Evolutionary conservation across 2,329 filamentous ascomycete species (phyloP).

Genomic region (Didymosphaeria variabile): DNA sequence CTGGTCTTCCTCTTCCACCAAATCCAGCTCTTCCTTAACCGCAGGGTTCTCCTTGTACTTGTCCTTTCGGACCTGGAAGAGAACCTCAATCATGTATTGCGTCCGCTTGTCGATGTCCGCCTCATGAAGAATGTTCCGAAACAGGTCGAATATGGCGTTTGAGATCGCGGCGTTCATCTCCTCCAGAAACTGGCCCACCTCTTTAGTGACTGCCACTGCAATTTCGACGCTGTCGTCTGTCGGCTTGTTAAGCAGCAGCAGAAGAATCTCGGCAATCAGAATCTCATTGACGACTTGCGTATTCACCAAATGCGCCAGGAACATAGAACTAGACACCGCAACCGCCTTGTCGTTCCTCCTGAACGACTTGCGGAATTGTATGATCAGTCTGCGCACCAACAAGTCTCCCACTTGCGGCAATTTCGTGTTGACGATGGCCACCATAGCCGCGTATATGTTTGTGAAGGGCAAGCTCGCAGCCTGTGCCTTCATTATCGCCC

Average conservation of each 20-base stretch:
- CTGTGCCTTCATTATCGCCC: slow-evolving; percentile 98
- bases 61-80: slow-evolving; percentile 96
- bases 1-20: slow-evolving; percentile 97
- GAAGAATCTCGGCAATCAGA: slow-evolving; percentile 88
- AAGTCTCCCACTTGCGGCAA: slow-evolving; percentile 93
- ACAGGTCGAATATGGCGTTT: slow-evolving; percentile 92
- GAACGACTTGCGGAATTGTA: slow-evolving; percentile 95
- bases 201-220: slow-evolving; percentile 89
- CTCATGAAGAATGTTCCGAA: slow-evolving; percentile 93
- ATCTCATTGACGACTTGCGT: slow-evolving; percentile 96
- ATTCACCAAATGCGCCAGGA: slow-evolving; percentile 94
- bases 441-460: slow-evolving; percentile 94
- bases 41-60: slow-evolving; percentile 95
- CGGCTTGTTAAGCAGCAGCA: slow-evolving; percentile 92
- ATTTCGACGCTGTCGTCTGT: slow-evolving; percentile 98
- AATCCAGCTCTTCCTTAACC: slow-evolving; percentile 88
- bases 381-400: slow-evolving; percentile 81
- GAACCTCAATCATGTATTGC: slow-evolving; percentile 99
- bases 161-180: slow-evolving; percentile 93
- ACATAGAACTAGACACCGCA: slow-evolving; percentile 90
- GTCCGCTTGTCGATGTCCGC: slow-evolving; percentile 96
- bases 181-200: slow-evolving; percentile 92
- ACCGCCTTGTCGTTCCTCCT: slow-evolving; percentile 97
- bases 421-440: slow-evolving; percentile 96
- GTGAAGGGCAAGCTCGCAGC: slow-evolving; percentile 95